Percentiles rank a stretch among this genome's conserved stretches.
These are phyloP conservation scores for Aureobasidium sp. DNA, from an alignment of 2,329 filamentous ascomycete species.

Conservation along the genomic window DNA sequence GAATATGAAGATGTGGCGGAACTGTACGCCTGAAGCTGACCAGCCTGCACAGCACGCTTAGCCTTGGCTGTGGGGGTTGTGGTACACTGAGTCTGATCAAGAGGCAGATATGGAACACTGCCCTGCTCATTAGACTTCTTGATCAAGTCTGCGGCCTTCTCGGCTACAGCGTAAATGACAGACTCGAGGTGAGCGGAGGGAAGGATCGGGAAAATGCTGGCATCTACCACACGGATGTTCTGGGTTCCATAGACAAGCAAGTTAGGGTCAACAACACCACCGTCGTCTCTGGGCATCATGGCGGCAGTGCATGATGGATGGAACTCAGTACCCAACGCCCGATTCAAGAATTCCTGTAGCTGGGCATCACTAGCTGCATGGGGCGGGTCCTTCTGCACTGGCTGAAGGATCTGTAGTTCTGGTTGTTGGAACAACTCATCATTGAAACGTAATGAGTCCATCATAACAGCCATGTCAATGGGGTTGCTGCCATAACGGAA, in stretches of 20 bases:
- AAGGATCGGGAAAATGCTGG: slow-evolving; percentile 36
- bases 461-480: slow-evolving; percentile 25
- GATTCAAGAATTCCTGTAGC: slow-evolving; percentile 25
- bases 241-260: slow-evolving; percentile 36
- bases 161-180: slow-evolving; percentile 20
- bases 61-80: slow-evolving; percentile 4
- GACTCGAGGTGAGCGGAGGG: slow-evolving; percentile 24
- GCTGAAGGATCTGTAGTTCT: slow-evolving; percentile 23
- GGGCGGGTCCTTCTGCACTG: slow-evolving; percentile 23
- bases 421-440: slow-evolving; percentile 23
- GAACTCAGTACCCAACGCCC: slow-evolving; percentile 32
- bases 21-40: background rate
- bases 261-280: slow-evolving; percentile 41
- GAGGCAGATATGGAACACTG: slow-evolving; percentile 7
- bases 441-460: slow-evolving; percentile 24
- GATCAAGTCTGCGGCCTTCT: slow-evolving; percentile 23
- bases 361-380: slow-evolving; percentile 25
- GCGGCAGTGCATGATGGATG: slow-evolving; percentile 36
- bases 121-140: background rate
- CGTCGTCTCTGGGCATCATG: slow-evolving; percentile 40
- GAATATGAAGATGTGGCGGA: background rate
- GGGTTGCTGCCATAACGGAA: slow-evolving; percentile 27
- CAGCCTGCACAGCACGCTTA: slow-evolving; percentile 2
- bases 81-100: slow-evolving; percentile 17
- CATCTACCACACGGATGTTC: slow-evolving; percentile 40